Evolutionary conservation across 2,329 filamentous ascomycete species (phyloP).

Genomic region (Pestalotiopsis sp.): DNA sequence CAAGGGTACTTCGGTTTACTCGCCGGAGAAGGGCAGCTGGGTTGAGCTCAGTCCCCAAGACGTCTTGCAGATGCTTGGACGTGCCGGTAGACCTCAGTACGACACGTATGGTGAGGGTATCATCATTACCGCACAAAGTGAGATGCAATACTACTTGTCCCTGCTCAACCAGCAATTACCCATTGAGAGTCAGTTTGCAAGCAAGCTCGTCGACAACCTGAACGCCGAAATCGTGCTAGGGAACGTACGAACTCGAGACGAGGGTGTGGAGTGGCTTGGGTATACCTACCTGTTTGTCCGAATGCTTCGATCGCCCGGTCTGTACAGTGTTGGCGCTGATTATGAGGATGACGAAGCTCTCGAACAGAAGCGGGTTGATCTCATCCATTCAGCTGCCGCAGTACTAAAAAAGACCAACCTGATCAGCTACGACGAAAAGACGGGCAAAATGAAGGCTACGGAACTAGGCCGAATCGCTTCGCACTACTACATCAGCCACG

Average conservation of each 20-base stretch:
- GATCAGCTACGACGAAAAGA: conserved; percentile 93
- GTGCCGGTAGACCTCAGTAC: conserved; percentile 93
- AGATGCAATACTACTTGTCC: conserved; percentile 97
- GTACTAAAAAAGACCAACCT: conserved; percentile 86
- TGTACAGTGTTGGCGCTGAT: conserved; percentile 94
- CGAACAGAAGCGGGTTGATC: conserved; percentile 96
- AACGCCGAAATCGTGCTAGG: conserved; percentile 96
- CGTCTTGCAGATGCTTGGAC: conserved; percentile 96
- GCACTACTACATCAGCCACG: conserved; percentile 97
- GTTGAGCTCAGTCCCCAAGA: conserved; percentile 97
- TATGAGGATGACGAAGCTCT: conserved; percentile 90
- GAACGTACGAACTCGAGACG: conserved; percentile 86
- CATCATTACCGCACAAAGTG: conserved; percentile 92
- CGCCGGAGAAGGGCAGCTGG: conserved; percentile 97
- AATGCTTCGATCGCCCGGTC: conserved; percentile 91
- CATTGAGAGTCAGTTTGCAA: conserved; percentile 94
- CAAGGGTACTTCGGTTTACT: conserved; percentile 97
- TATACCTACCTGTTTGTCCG: conserved; percentile 98
- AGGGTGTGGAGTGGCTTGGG: conserved; percentile 98
- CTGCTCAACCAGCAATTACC: conserved; percentile 95
- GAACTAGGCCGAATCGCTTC: conserved; percentile 95
- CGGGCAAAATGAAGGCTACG: conserved; percentile 83
- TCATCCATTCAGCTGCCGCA: conserved; percentile 89
- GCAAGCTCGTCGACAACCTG: conserved; percentile 89
- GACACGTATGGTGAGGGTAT: conserved; percentile 98